Base-by-base conservation (phyloP, 2,329 filamentous ascomycete species). In the Capronia epimyces region DNA sequence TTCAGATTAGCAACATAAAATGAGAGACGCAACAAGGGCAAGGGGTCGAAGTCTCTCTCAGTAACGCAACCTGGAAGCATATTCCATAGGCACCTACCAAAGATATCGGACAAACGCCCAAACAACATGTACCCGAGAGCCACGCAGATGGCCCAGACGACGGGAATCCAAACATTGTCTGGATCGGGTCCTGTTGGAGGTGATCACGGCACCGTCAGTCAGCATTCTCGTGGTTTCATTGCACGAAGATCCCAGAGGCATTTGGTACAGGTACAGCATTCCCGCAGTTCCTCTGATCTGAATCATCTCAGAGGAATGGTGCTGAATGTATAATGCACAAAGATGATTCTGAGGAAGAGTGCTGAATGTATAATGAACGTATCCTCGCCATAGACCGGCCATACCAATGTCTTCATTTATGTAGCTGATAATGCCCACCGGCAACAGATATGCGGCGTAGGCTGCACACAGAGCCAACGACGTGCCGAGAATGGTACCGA, bases 31-130 rank as follows among this genome's bases (percentile, higher is more conserved):
- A n/a, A n/a, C n/a, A n/a, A n/a, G n/a, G n/a, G n/a, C n/a, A n/a
- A n/a, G n/a, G n/a, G n/a, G n/a, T n/a, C n/a, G n/a, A n/a, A n/a
- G n/a, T n/a, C n/a, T n/a, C n/a, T 27, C 5, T 27, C 10, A 27
- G 25, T 5, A 27, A 27, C 10, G 10, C 10, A 5, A 10, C 25
- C 25, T 27, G 25, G 10, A 5, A 27, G 25, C 25, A 10, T 27
- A n/a, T 27, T 5, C 25, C 25, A 27, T 27, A 27, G 25, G 6
- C 13, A 36, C 32, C 16, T 36, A 36, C 32, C 66, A 43, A 69
- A 67, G 18, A 69, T 64, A 47, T 69, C 66, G 31, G 57, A 57
- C 10, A 68, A 57, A 10, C 66, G 63, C 5, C 67, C 67, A 9
- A 66, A 59, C 22, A 68, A 59, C 2, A 63, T 50, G 24, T 65